A percentile compares a stretch with the other conserved stretches of the same genome.
Evolutionary conservation across 176 grass and related monocot genomes (phyloP).

Genomic region (Avena atlantica): DNA sequence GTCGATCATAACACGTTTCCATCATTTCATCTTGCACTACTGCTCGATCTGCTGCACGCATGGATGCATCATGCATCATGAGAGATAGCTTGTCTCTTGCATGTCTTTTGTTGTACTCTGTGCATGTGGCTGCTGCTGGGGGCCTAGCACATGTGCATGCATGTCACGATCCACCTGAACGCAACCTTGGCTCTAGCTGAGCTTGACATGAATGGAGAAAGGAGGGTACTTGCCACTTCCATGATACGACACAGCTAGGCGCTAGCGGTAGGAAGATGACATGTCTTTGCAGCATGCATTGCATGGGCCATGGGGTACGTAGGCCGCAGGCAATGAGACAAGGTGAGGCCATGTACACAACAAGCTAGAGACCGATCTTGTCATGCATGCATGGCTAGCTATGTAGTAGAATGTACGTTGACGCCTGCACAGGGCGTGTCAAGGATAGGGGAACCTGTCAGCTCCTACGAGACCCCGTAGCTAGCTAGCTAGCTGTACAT

Average conservation of each 20-base stretch:
- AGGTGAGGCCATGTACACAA: slow-evolving; percentile 51
- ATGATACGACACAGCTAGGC: slow-evolving; percentile 13
- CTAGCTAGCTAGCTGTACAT: slow-evolving; percentile 7
- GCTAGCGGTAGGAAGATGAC: not conserved
- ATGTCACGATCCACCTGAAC: slow-evolving; percentile 43
- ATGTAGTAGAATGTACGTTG: slow-evolving; percentile 24
- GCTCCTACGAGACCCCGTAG: not conserved
- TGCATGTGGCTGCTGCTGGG: slow-evolving; percentile 3
- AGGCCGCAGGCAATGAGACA: slow-evolving; percentile 50
- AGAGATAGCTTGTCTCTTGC: not conserved
- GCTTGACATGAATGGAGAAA: slow-evolving; percentile 38
- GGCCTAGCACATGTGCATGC: not conserved
- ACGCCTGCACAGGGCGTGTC: slow-evolving; percentile 37
- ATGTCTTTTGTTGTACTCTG: slow-evolving; percentile 18
- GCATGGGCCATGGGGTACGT: slow-evolving; percentile 20
- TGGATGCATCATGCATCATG: slow-evolving; percentile 13
- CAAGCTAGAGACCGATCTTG: slow-evolving; percentile 50
- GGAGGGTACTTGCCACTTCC: slow-evolving; percentile 45
- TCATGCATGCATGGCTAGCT: slow-evolving; percentile 30
- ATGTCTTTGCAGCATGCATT: slow-evolving; percentile 23
- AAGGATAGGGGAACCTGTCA: slow-evolving; percentile 39
- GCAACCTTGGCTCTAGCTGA: slow-evolving; percentile 47
- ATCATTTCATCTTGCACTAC: slow-evolving; percentile 22
- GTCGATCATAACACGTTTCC: not conserved
- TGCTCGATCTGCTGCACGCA: not conserved